Percentiles rank a stretch among this genome's conserved stretches.
Conservation (phyloP, 179 eudicot species). For the Patellifolia procumbens region DNA sequence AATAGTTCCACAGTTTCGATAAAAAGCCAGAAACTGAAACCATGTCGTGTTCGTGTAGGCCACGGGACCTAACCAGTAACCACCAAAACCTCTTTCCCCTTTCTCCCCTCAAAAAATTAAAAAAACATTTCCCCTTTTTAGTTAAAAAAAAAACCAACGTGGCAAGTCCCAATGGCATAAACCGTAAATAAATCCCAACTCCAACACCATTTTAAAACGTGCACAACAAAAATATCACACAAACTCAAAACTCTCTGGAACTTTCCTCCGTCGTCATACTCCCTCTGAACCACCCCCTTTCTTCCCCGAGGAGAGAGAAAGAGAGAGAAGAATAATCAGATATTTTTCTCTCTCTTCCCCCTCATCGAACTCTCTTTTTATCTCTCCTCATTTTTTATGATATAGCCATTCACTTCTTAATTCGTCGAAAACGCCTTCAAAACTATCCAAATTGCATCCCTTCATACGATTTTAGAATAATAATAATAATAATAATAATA, state of each 20-base stretch:
- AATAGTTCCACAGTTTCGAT: too few relatives aligned
- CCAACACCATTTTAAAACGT: not conserved
- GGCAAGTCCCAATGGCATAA: constrained; percentile 11
- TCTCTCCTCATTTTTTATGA: not conserved
- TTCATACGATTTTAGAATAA: too few relatives aligned
- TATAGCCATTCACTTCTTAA: not conserved
- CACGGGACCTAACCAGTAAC: too few relatives aligned
- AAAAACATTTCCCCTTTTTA: too few relatives aligned
- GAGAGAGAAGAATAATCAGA: not conserved
- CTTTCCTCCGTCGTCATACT: constrained; percentile 26
- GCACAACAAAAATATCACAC: not conserved
- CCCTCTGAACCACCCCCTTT: not conserved
- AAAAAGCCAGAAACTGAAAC: too few relatives aligned
- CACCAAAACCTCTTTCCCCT: too few relatives aligned
- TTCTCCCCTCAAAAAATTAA: too few relatives aligned
- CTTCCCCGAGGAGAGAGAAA: not conserved
- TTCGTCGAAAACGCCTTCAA: too few relatives aligned
- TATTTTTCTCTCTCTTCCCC: constrained; percentile 15
- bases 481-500: too few relatives aligned
- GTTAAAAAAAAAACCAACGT: not conserved
- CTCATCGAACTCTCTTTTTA: not conserved
- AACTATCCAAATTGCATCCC: too few relatives aligned
- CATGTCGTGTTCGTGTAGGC: too few relatives aligned
- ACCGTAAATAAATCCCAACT: constrained; percentile 17
- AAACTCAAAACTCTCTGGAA: constrained; percentile 18